Base-by-base conservation (phyloP, 305 asterid genomes). In the Ilex paraguariensis region DNA sequence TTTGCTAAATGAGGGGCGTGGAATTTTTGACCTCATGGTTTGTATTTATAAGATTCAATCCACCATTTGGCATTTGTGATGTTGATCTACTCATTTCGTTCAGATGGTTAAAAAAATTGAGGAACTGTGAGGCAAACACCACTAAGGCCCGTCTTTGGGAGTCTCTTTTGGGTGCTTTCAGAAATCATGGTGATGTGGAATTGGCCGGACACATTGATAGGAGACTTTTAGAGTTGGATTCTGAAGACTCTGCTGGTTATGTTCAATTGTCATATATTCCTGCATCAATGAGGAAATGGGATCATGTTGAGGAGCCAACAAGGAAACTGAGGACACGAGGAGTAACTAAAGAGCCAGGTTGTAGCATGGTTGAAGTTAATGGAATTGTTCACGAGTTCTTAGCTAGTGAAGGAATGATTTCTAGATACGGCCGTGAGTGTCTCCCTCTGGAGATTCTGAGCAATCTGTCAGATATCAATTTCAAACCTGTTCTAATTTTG, bases 21-120 rank as follows among this genome's bases (percentile, higher is more conserved):
- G 51, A 63, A 68, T 78, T 71, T 78, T 71, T 48, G 32, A 63
- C 10, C 53, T n/a, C 50, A 75, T 78, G 83, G 65, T 65, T 51
- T 45, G 62, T 13, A 51, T 51, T 30, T 75, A 78, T 63, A 67
- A 60, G 62, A 68, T 75, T n/a, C 56, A 59, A 40, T 80, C 78
- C 59, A 59, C 66, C 51, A 45, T 66, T 32, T 72, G 71, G 57
- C 83, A 78, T 68, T 78, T 77, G 83, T 59, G 60, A 71, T 71
- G 83, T 75, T 62, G 80, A 78, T 66, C 66, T 78, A 49, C 71
- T 78, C 63, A 78, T 76, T 16, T 61, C 75, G 46, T 74, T 60
- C 60, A 81, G 84, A 56, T 54, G 66, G 50, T 61, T 79, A 51
- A 62, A 72, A 12, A 79, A 60, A 77, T 79, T 44, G 63, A 58